Conservation (phyloP, 2,329 filamentous ascomycete genomes). For the Akanthomyces lecanii region DNA sequence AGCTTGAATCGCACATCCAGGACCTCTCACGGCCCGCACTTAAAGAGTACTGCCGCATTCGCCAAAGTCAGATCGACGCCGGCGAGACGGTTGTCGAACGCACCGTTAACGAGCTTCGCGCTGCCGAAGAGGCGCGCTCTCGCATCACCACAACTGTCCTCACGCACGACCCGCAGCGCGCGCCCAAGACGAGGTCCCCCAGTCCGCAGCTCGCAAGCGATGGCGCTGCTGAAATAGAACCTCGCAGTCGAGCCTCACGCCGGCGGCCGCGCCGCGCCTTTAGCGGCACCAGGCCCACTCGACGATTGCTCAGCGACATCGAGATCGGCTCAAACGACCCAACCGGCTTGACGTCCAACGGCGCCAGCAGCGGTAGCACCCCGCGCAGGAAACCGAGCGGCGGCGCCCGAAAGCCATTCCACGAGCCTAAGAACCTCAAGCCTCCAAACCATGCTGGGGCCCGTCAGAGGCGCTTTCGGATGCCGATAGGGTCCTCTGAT, state of each 20-base stretch:
- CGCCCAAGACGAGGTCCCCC: conserved; percentile 24
- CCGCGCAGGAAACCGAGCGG: conserved; percentile 21
- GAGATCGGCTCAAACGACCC: neutral
- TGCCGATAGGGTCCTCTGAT: conserved; percentile 37
- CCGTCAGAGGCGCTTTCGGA: conserved; percentile 46
- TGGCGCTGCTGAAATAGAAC: neutral
- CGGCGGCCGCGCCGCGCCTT: conserved; percentile 35
- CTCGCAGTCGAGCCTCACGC: neutral
- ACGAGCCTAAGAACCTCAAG: conserved; percentile 45
- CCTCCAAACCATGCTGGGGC: conserved; percentile 54
- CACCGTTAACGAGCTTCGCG: conserved; percentile 46
- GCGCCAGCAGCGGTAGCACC: conserved; percentile 17
- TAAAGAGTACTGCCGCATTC: conserved; percentile 60
- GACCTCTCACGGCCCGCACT: conserved; percentile 49
- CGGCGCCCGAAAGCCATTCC: conserved; percentile 29
- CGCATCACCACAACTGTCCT: conserved; percentile 32
- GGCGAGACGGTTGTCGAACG: conserved; percentile 48
- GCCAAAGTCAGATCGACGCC: conserved; percentile 53
- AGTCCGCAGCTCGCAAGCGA: neutral
- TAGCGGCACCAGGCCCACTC: conserved; percentile 24
- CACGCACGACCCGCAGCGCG: conserved; percentile 8
- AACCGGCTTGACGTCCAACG: neutral
- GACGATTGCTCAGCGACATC: conserved; percentile 25
- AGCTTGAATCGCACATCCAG: conserved; percentile 53
- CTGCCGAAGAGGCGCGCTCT: conserved; percentile 47